Evolutionary conservation across 164 flowering plant species (phyloP).

Genomic region (Buxus sempervirens): DNA sequence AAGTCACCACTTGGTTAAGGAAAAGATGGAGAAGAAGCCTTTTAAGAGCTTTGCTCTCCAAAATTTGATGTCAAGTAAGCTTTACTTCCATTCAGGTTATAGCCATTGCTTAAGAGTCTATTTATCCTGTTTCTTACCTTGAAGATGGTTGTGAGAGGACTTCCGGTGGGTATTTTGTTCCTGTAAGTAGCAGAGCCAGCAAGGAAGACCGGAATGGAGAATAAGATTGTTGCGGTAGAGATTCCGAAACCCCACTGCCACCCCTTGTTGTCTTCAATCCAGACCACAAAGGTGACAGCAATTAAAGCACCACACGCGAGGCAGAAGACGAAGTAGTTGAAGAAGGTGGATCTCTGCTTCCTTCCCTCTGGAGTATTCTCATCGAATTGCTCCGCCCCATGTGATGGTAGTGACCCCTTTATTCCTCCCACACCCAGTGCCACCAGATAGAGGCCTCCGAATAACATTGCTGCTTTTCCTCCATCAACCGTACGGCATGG

Average conservation of each 20-base stretch:
- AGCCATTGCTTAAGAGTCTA: not conserved
- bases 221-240: slow-evolving; percentile 47
- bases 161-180: slow-evolving; percentile 68
- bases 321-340: slow-evolving; percentile 75
- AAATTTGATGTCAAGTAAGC: no score
- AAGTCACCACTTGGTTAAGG: not conserved
- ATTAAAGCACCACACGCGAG: slow-evolving; percentile 68
- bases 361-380: slow-evolving; percentile 47
- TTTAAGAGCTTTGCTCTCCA: no score
- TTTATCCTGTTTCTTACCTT: slow-evolving; percentile 40
- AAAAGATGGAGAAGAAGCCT: not conserved
- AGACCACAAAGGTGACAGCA: slow-evolving; percentile 81
- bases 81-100: not conserved
- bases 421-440: slow-evolving; percentile 90
- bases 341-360: slow-evolving; percentile 69
- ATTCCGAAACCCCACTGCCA: slow-evolving; percentile 87
- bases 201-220: slow-evolving; percentile 59
- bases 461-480: slow-evolving; percentile 45
- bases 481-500: slow-evolving; percentile 38
- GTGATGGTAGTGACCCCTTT: slow-evolving; percentile 74
- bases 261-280: slow-evolving; percentile 87
- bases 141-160: slow-evolving; percentile 73
- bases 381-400: slow-evolving; percentile 88
- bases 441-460: slow-evolving; percentile 63
- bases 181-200: slow-evolving; percentile 61